Evolutionary conservation across 805 yeast genomes (phyloP).

Genomic region (Barnettozyma pratensis): DNA sequence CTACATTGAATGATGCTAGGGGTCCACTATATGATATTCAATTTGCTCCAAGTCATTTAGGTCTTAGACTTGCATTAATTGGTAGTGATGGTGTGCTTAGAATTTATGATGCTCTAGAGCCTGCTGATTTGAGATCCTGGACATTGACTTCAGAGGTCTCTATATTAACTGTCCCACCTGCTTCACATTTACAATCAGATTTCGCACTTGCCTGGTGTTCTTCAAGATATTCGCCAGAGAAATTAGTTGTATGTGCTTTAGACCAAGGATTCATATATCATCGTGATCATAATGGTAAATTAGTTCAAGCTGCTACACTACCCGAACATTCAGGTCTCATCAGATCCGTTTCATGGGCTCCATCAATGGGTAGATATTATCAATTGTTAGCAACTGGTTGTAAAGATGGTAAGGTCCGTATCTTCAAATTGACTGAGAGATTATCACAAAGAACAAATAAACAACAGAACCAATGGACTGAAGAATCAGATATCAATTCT

Average conservation of each 20-base stretch:
- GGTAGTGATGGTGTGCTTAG: slow-evolving; percentile 87
- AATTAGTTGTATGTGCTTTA: slow-evolving; percentile 74
- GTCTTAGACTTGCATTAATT: slow-evolving; percentile 76
- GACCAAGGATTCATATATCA: slow-evolving; percentile 83
- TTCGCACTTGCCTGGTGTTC: slow-evolving; percentile 91
- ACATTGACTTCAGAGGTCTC: slow-evolving; percentile 66
- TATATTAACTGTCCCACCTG: slow-evolving; percentile 65
- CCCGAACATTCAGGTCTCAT: slow-evolving; percentile 86
- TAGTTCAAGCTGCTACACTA: slow-evolving; percentile 53
- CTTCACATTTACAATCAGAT: slow-evolving; percentile 76
- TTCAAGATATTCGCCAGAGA: slow-evolving; percentile 75
- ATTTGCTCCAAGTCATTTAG: slow-evolving; percentile 82
- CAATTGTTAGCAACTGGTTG: slow-evolving; percentile 93
- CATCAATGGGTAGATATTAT: slow-evolving; percentile 85
- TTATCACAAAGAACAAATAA: slow-evolving; percentile 7
- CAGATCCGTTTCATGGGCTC: slow-evolving; percentile 93
- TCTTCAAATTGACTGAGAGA: slow-evolving; percentile 64
- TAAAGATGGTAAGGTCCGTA: slow-evolving; percentile 87
- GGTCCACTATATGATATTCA: slow-evolving; percentile 89
- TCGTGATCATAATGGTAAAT: slow-evolving; percentile 45
- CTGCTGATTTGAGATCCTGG: slow-evolving; percentile 85
- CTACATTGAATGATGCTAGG: slow-evolving; percentile 77
- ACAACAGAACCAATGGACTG: slow-evolving; percentile 8
- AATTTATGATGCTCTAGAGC: slow-evolving; percentile 83
- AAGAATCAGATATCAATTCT: slow-evolving; percentile 15